Evolutionary conservation across 345 rosid genomes (phyloP).

Genomic region (Gossypium longicalyx): DNA sequence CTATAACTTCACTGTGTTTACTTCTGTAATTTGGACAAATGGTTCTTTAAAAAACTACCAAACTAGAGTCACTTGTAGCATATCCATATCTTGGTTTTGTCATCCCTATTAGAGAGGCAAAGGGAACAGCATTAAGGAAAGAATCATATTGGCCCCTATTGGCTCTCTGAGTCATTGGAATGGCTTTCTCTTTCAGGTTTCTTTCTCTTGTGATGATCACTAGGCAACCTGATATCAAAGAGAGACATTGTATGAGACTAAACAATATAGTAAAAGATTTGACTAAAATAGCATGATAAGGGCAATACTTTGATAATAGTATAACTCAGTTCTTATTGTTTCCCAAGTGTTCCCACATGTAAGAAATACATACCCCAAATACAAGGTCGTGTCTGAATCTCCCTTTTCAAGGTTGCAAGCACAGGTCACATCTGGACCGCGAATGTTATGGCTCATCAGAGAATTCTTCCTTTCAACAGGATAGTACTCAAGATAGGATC

Average conservation of each 20-base stretch:
- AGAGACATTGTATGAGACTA: neutral
- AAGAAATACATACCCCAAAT: constrained; percentile 58
- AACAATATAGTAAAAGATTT: neutral
- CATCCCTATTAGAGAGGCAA: constrained; percentile 17
- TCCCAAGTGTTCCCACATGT: neutral
- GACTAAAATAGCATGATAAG: neutral
- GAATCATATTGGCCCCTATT: constrained; percentile 26
- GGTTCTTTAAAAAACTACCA: constrained; percentile 15
- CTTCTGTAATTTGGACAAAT: neutral
- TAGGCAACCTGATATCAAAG: constrained; percentile 50
- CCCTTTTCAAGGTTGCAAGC: constrained; percentile 40
- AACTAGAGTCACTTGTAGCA: constrained; percentile 30
- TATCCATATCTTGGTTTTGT: constrained; percentile 15
- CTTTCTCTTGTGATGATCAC: constrained; percentile 47
- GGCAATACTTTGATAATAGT: no score
- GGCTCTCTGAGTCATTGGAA: constrained; percentile 44
- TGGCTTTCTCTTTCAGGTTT: constrained; percentile 45
- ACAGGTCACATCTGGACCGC: constrained; percentile 33
- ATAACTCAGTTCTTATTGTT: no score
- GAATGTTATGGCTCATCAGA: constrained; percentile 25
- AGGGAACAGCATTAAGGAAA: constrained; percentile 5
- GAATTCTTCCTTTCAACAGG: constrained; percentile 46
- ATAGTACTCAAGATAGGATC: constrained; percentile 49
- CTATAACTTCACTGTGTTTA: constrained; percentile 8
- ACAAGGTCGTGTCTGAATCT: constrained; percentile 86